Conservation (phyloP, 169 alveolate genomes). For the Sarcocystis neurona region DNA sequence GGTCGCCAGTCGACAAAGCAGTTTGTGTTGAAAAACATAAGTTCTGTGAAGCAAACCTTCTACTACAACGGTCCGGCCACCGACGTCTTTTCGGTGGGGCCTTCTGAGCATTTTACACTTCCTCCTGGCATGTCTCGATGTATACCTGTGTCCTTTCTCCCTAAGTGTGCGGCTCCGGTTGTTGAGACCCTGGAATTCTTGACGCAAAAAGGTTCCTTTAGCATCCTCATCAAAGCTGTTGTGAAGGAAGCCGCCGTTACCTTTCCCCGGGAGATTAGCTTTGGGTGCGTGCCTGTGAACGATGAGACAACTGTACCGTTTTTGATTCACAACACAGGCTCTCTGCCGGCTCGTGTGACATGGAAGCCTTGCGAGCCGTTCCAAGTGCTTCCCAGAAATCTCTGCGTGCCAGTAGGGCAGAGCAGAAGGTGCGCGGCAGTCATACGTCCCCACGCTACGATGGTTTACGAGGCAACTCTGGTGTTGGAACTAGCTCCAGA, state of each 20-base stretch:
- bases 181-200: conserved; percentile 9
- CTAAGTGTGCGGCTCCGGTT: not conserved
- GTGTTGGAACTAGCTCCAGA: no score
- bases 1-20: conserved; percentile 19
- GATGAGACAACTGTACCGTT: not conserved
- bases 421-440: not conserved
- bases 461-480: conserved; percentile 5
- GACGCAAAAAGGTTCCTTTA: conserved; percentile 1
- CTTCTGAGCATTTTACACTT: conserved; percentile 13
- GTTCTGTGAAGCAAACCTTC: not conserved
- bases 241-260: conserved; percentile 10
- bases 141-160: not conserved
- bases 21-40: not conserved
- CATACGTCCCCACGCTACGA: not conserved
- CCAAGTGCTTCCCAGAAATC: not conserved
- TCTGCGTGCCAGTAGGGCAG: not conserved
- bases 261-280: not conserved
- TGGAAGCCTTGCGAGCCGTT: conserved; percentile 3
- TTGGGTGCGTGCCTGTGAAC: conserved; percentile 23
- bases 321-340: conserved; percentile 31
- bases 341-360: not conserved
- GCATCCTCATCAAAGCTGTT: conserved; percentile 6
- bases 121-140: conserved; percentile 27
- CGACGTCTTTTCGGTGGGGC: not conserved
- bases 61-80: not conserved